phyloP scores from a whole-genome alignment of 2,329 filamentous ascomycete genomes.

The Aspergillus sp. region DNA sequence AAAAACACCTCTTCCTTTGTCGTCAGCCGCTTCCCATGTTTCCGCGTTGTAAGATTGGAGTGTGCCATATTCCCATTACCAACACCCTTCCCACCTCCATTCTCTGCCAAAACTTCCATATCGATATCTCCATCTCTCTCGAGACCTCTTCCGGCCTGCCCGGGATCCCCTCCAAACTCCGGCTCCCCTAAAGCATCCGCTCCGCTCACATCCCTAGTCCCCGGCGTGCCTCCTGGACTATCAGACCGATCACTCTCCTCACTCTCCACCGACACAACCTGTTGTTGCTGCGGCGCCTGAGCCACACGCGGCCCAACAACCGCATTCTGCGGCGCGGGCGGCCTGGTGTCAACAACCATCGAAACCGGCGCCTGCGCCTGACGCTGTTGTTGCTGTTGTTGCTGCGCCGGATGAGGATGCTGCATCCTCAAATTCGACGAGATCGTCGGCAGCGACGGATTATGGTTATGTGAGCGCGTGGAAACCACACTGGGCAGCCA shows the following conservation, averaged over 20 bases:
- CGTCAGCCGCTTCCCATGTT: slow-evolving; percentile 40
- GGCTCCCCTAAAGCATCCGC: slow-evolving; percentile 13
- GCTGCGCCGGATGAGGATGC: slow-evolving; percentile 11
- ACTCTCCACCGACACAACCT: slow-evolving; percentile 16
- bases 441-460: slow-evolving; percentile 16
- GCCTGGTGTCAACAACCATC: slow-evolving; percentile 16
- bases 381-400: slow-evolving; percentile 5
- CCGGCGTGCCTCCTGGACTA: slow-evolving; percentile 5
- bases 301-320: background rate
- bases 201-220: slow-evolving; percentile 10
- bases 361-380: slow-evolving; percentile 12
- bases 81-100: slow-evolving; percentile 1
- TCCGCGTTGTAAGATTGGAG: slow-evolving; percentile 22
- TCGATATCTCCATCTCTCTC: slow-evolving; percentile 1
- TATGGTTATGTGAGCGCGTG: slow-evolving; percentile 13
- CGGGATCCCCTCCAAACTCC: slow-evolving; percentile 14
- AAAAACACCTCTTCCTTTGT: slow-evolving; percentile 41
- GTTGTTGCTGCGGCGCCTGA: background rate
- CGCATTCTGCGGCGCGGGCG: background rate
- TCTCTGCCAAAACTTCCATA: slow-evolving; percentile 4
- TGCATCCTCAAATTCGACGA: slow-evolving; percentile 22
- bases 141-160: background rate
- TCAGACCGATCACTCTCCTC: slow-evolving; percentile 18
- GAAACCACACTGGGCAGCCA: slow-evolving; percentile 27
- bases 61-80: background rate